phyloP scores from a whole-genome alignment of 768 basidiomycete genomes.

The Mycena galericulata region DNA sequence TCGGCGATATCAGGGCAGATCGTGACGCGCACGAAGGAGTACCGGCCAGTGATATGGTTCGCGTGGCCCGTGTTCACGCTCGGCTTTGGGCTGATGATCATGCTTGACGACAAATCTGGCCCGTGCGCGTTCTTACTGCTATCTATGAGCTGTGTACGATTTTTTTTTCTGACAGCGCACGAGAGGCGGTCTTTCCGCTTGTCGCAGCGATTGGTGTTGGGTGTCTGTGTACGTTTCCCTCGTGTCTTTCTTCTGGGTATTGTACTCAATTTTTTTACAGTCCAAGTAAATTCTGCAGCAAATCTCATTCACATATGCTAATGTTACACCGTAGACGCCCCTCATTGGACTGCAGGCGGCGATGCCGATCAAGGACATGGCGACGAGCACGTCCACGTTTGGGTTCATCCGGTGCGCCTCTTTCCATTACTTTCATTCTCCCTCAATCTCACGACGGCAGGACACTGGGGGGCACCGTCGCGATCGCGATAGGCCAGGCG shows the following conservation, averaged over 20 bases:
- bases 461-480: conserved; percentile 81
- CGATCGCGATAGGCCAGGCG: conserved; percentile 79
- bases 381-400: conserved; percentile 79
- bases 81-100: conserved; percentile 81
- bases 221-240: conserved; percentile 49
- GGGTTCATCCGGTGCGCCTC: conserved; percentile 71
- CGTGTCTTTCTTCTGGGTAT: conserved; percentile 58
- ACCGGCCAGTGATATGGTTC: conserved; percentile 73
- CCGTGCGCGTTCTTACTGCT: conserved; percentile 47
- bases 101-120: conserved; percentile 69
- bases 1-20: conserved; percentile 70
- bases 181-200: conserved; percentile 73
- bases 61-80: conserved; percentile 67
- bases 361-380: conserved; percentile 91
- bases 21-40: conserved; percentile 68
- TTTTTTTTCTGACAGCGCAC: conserved; percentile 58
- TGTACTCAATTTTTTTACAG: conserved; percentile 25
- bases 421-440: not conserved
- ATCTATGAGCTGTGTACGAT: not conserved
- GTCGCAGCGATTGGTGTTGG: conserved; percentile 77
- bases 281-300: conserved; percentile 10
- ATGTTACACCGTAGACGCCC: conserved; percentile 58
- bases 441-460: conserved; percentile 50
- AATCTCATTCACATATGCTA: not conserved
- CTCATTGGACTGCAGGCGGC: conserved; percentile 84